Percentiles rank a stretch among this genome's conserved stretches.
Conservation (phyloP, 805 yeast species). For the Monosporozyma aquatica region DNA sequence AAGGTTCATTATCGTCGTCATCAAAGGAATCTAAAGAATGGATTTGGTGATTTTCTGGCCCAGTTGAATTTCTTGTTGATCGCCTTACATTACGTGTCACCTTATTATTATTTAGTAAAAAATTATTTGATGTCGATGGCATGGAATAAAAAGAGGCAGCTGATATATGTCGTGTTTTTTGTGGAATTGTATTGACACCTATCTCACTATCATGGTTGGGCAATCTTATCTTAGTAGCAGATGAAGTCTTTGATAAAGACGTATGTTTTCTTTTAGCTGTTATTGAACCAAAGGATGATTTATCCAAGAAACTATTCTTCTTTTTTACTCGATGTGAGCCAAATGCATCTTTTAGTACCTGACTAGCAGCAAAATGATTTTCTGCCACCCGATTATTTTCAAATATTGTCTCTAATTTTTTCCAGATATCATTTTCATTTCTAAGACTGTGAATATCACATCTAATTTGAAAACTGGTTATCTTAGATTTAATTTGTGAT, state of each 20-base stretch:
- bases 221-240: neutral
- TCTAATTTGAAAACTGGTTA: neutral
- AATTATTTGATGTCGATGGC: neutral
- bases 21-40: slow-evolving; percentile 5
- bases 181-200: neutral
- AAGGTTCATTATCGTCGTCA: slow-evolving; percentile 4
- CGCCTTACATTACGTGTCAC: slow-evolving; percentile 1
- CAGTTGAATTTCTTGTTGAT: slow-evolving; percentile 6
- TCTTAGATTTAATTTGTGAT: neutral
- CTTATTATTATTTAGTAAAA: neutral
- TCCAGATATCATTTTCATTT: neutral
- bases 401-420: neutral
- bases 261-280: neutral
- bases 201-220: slow-evolving; percentile 1
- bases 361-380: neutral
- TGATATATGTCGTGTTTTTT: neutral
- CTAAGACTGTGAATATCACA: neutral
- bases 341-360: neutral
- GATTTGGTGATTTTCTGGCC: neutral
- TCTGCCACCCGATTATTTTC: neutral
- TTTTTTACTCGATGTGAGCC: neutral
- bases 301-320: neutral
- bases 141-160: neutral
- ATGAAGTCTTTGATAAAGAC: neutral
- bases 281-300: neutral